Base-by-base conservation (phyloP, 139 green algal species). In the Chlorella sp. region DNA sequence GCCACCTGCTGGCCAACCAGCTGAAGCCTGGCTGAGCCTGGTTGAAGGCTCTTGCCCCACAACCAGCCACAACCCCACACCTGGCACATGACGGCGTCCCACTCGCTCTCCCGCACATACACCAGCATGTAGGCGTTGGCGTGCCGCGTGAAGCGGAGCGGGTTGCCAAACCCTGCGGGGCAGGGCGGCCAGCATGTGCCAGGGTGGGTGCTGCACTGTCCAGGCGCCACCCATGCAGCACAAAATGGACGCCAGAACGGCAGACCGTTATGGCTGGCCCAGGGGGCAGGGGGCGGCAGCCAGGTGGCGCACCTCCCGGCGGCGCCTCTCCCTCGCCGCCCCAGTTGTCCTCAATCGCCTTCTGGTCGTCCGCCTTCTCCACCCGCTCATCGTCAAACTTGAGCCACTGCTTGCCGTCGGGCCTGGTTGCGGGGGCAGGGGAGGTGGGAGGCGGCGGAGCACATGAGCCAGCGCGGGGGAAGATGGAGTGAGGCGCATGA, bases 81-180 rank as follows among this genome's bases (percentile, higher is more conserved):
- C 36, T 87, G 30, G 84, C 92, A 96, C 92, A 98, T 96, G 54
- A 99, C 91, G 3, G 73, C 74, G 8, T 92, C 86, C 95, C 95
- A 98, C 88, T 99, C 96, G 60, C 69, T 86, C 48, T 92, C 85
- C 1, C 97, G 91, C 41, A 99, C 92, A 83, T 99, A 99, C 77
- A 99, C 97, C 76, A 99, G 93, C 97, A 99, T 99, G 92, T 99
- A 99, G n/a, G 97, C 97, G 78, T 98, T 99, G 85, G 89, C 94
- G 76, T 90, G 94, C 81, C 94, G 56, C 19, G 83, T 91, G 75
- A 92, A 91, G 24, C 76, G 58, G 48, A 87, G 87, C 44, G 85
- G n/a, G 72, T 89, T 91, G 85, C 87, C 91, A 83, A 90, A 86
- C 41, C 82, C 85, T 41, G 72, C 60, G n/a, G 56, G 41, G 20